Evolutionary conservation across 1,139 yeast genomes (phyloP), one percentile per base, ranked within the genome.

Genomic region (Pneumocystis carinii): DNA sequence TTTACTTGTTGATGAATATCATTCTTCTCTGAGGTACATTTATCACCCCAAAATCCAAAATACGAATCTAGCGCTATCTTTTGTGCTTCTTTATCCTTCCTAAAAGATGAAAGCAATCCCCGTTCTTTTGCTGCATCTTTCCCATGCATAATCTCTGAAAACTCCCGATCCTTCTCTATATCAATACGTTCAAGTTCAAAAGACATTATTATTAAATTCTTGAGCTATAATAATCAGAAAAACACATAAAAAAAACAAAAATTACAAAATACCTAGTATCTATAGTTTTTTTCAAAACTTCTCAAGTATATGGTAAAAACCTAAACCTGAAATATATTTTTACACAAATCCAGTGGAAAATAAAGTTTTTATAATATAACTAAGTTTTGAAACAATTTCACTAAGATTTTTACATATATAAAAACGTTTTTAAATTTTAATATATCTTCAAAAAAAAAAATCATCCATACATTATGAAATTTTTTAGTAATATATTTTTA

Each of bases 41-140:
- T 73, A 66, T 73, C 71, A 73, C 92, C 96, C 97, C 97, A 92
- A 77, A 90, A 96, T 79, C 88, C 87, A 81, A 92, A 86, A 77
- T 92, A 92, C 65, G 95, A 96, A 68, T 84, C 86, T 68, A 83
- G 84, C 61, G 97, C 97, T 64, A 86, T 86, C 67, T 81, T 81
- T 70, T 88, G 86, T 60, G 97, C 97, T 63, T 80, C 81, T 65
- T 78, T 79, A 77, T 88, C 83, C 79, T 92, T 92, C 70, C 84
- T 76, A 67, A 89, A 74, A 69, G 90, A 81, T 38, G 97, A 96
- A 59, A 82, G 73, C 69, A 89, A 78, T 57, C 97, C 98, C 53
- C 83, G 77, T 71, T 81, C 81, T 67, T 82, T 75, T 70, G 82
- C 83, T 59, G 83, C 81, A 59, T 82, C 84, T 63, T 79, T 76